phyloP scores from a whole-genome alignment of 1,139 yeast genomes.

The Candida sp. region DNA sequence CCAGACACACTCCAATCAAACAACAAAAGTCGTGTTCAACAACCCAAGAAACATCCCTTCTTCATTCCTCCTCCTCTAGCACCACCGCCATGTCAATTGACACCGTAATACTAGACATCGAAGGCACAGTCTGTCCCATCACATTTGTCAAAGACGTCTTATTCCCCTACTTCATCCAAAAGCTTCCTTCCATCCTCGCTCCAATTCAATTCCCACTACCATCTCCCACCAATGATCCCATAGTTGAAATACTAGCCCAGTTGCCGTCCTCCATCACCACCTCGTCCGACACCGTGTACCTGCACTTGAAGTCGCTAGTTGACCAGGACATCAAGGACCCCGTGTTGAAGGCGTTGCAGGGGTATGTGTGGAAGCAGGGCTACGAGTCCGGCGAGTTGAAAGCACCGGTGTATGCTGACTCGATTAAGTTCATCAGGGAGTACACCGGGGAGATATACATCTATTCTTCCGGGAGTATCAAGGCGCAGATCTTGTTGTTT shows the following conservation, averaged over 20 bases:
- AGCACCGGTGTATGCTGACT: conserved; percentile 83
- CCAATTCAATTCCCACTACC: conserved; percentile 10
- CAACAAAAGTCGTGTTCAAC: too few species aligned
- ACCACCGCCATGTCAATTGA: neutral
- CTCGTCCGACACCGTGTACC: conserved; percentile 30
- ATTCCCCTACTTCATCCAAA: conserved; percentile 53
- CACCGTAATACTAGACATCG: conserved; percentile 68
- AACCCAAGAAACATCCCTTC: too few species aligned
- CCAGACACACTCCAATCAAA: too few species aligned
- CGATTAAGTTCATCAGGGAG: conserved; percentile 56
- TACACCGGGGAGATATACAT: conserved; percentile 58
- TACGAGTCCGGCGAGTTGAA: conserved; percentile 72
- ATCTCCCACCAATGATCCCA: conserved; percentile 11
- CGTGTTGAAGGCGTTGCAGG: conserved; percentile 78
- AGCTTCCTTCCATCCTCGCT: conserved; percentile 26
- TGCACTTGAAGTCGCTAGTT: conserved; percentile 62
- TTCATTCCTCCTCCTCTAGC: neutral
- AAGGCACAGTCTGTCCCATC: conserved; percentile 93
- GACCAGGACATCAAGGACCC: conserved; percentile 77
- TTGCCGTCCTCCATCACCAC: conserved; percentile 45
- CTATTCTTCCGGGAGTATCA: conserved; percentile 91
- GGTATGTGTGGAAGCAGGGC: conserved; percentile 82
- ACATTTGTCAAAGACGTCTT: conserved; percentile 80
- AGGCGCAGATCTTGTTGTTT: conserved; percentile 83
- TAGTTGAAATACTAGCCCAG: conserved; percentile 36